Base-by-base conservation (phyloP, 352 stramenopile species). In the Globisporangium alternatum region DNA sequence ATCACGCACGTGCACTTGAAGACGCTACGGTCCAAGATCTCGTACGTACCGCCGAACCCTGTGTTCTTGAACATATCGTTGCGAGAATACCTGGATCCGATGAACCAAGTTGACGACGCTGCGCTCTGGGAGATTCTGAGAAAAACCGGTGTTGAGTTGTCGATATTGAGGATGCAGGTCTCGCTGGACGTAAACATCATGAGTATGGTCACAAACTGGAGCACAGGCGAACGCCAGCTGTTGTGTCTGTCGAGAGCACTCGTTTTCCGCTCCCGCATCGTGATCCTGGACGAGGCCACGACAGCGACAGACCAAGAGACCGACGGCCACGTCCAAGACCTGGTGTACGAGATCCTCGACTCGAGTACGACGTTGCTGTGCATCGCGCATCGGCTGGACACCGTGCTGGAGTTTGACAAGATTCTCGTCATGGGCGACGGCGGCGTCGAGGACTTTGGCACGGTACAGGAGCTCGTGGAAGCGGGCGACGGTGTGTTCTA, bases 251-350 rank as follows among this genome's bases (percentile, higher is more conserved):
- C 89, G 31, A 70, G 97, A 39, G 96, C 96, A 5, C 71, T 99
- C 28, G 69, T 99, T 19, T 71, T 83, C 5, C 78, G 95, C 17
- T 88, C 90, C 4, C 64, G 68, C 12, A 92, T 99, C 35, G 70
- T 99, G 19, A 77, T 99, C 5, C 90, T 99, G 66, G 97, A 99
- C 60, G 97, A 99, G 79, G 96, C 96, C 5, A 98, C 96, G 19
- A 84, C 87, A 3, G 81, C 80, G 9, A 89, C 89, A 5, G 86
- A 93, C 55, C 73, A 80, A 30, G 74, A 88, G 53, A 90, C 77
- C 15, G 91, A 98, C 70, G 60, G 72, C 30, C 73, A 61, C 25
- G 88, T 94, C 37, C 81, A 88, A 60, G 69, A 77, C 5, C 19
- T 68, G 22, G 93, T 98, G 58, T 54, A 41, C 28, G 80, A 96